Evolutionary conservation across 352 stramenopile species (phyloP), one percentile per base, ranked within the genome.

Genomic region (Blastocystis sp.): DNA sequence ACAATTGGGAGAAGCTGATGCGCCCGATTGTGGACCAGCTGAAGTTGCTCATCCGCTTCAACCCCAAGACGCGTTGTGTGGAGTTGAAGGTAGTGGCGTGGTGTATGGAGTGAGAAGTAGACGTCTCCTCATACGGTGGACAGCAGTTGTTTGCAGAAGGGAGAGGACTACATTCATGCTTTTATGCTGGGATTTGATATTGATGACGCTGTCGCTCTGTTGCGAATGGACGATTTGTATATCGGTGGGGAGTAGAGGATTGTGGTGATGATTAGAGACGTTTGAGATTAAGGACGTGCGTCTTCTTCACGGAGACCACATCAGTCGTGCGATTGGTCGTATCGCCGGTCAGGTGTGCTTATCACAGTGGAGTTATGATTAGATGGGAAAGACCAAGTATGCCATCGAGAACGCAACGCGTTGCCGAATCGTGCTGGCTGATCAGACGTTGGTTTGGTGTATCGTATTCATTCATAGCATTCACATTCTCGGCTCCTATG

Each of bases 141-240:
- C 87, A 88, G 91, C 4, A 94, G 93, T 34, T 92, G 94, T 44
- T 89, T 99, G 48, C 96, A 98, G 89, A 98, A 98, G 87, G 88
- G 27, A 29, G 84, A 86, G 9, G 88, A 90, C 61, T 99, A 98
- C 87, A 92, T 98, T 40, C 92, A 95, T 87, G 96, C 96, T 36
- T 99, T 98, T 89, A 97, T 98, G 94, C 94, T 99, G 90, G 96
- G 96, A 63, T 99, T 99, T 86, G 96, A 99, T 84, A 94, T 99
- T 46, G 92, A 96, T 88, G 94, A 97, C 86, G 93, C 93, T 0
- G 93, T 99, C 32, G 96, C 96, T 29, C 89, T 99, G 67, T 90
- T 99, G 85, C 93, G 96, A 89, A 91, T 99, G 59, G 96, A 99
- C 87, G 96, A 99, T 88, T 89, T 99, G 61, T 99, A 93, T 87